These are phyloP conservation scores for Protostelium mycophagum DNA, from an alignment of 78 protist genomes.

Conservation along the genomic window DNA sequence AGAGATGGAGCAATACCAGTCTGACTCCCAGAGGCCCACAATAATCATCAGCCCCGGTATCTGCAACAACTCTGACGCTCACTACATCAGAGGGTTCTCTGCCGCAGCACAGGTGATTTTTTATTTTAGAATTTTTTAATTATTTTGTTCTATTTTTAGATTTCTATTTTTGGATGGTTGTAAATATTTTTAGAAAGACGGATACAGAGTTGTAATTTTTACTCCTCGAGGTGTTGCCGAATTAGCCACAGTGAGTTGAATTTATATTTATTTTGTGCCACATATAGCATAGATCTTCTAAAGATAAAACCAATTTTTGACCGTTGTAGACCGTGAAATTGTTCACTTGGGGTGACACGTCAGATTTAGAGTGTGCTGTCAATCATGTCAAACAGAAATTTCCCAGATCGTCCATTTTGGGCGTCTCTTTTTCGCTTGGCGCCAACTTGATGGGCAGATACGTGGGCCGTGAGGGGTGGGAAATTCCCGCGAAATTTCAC, in stretches of 20 bases:
- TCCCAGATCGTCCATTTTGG: not conserved
- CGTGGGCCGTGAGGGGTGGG: not conserved
- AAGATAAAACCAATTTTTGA: not conserved
- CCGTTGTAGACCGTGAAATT: not conserved
- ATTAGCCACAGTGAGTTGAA: not conserved
- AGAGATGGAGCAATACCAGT: too few species aligned
- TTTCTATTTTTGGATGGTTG: too few species aligned
- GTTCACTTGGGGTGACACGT: not conserved
- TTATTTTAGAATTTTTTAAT: not conserved
- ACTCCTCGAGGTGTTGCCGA: not conserved
- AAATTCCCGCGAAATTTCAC: too few species aligned
- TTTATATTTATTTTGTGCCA: too few species aligned
- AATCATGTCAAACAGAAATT: not conserved
- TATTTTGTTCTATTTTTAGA: not conserved
- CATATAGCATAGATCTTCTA: too few species aligned
- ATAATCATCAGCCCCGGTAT: not conserved
- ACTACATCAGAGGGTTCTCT: not conserved
- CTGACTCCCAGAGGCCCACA: too few species aligned
- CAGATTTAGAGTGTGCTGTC: not conserved
- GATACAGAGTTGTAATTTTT: not conserved
- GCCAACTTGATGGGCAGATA: not conserved
- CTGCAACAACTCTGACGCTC: not conserved
- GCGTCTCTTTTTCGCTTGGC: not conserved
- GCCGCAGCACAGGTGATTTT: slow-evolving; percentile 3
- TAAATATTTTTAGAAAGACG: not conserved